Evolutionary conservation across 1,139 yeast species (phyloP).

Genomic region (Candida tropicalis): DNA sequence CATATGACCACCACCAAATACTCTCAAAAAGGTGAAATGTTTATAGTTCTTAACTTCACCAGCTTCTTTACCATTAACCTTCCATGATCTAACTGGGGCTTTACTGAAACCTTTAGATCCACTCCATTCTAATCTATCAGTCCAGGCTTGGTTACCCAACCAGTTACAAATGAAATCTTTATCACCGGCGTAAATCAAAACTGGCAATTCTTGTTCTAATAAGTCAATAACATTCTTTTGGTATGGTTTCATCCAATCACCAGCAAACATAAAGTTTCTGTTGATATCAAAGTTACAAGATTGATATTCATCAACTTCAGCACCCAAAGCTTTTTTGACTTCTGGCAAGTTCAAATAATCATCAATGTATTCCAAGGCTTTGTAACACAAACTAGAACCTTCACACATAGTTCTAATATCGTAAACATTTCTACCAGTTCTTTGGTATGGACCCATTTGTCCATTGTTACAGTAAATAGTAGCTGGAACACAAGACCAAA

Average conservation of each 20-base stretch:
- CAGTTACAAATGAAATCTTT: slow-evolving; percentile 86
- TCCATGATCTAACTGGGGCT: slow-evolving; percentile 45
- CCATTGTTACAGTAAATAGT: slow-evolving; percentile 88
- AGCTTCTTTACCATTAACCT: slow-evolving; percentile 39
- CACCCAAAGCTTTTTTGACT: slow-evolving; percentile 79
- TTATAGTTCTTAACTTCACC: slow-evolving; percentile 51
- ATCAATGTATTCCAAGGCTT: slow-evolving; percentile 33
- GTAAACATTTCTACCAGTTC: slow-evolving; percentile 90
- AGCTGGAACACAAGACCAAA: slow-evolving; percentile 94
- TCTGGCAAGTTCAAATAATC: slow-evolving; percentile 39
- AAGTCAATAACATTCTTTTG: slow-evolving; percentile 63
- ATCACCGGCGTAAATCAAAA: slow-evolving; percentile 81
- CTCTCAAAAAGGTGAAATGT: slow-evolving; percentile 50
- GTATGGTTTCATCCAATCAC: slow-evolving; percentile 93
- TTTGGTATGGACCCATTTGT: slow-evolving; percentile 83
- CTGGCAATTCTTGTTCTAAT: slow-evolving; percentile 63
- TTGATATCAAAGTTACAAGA: slow-evolving; percentile 86
- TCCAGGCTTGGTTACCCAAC: slow-evolving; percentile 88
- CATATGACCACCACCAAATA: slow-evolving; percentile 54
- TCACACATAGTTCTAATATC: slow-evolving; percentile 90
- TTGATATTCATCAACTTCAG: slow-evolving; percentile 81
- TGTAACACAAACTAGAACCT: slow-evolving; percentile 75
- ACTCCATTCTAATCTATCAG: slow-evolving; percentile 68
- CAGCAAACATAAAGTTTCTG: slow-evolving; percentile 81
- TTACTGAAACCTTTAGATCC: slow-evolving; percentile 53